phyloP scores from a whole-genome alignment of 768 basidiomycete species.

The Lyophyllum atratum region DNA sequence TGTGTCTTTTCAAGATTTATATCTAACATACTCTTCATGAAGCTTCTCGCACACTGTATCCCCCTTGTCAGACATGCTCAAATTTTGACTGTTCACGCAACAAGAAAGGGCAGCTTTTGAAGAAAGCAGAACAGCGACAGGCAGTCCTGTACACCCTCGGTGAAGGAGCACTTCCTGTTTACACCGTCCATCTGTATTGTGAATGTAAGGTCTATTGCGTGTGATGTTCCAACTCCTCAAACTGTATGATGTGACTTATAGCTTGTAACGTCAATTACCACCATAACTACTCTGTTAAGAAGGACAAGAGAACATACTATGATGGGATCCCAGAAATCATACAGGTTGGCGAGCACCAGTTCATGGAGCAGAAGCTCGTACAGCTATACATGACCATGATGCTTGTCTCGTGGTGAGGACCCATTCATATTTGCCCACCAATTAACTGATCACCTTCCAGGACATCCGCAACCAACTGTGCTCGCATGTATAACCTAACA shows the following conservation, averaged over 20 bases:
- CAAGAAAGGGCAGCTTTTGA: neutral
- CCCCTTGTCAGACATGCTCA: neutral
- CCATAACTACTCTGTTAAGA: neutral
- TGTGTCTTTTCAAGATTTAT: neutral
- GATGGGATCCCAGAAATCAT: neutral
- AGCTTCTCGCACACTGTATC: neutral
- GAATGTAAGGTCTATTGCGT: too few relatives aligned
- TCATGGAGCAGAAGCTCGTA: neutral
- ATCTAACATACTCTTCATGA: neutral
- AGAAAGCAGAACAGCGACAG: conserved; percentile 10
- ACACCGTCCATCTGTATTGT: conserved; percentile 27
- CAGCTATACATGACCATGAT: neutral
- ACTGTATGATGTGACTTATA: neutral
- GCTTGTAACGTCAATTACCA: neutral
- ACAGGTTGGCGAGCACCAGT: neutral
- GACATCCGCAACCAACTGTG: conserved; percentile 22
- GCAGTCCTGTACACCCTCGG: conserved; percentile 22
- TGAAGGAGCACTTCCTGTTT: conserved; percentile 22
- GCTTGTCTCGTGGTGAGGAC: neutral
- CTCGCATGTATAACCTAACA: conserved; percentile 14
- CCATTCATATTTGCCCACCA: neutral
- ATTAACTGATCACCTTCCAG: neutral
- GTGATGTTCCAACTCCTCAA: conserved; percentile 6
- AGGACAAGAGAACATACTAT: neutral
- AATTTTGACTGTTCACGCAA: neutral